phyloP scores from a whole-genome alignment of 148 eudicot genomes.

The Rhododendron kiyosumense region DNA sequence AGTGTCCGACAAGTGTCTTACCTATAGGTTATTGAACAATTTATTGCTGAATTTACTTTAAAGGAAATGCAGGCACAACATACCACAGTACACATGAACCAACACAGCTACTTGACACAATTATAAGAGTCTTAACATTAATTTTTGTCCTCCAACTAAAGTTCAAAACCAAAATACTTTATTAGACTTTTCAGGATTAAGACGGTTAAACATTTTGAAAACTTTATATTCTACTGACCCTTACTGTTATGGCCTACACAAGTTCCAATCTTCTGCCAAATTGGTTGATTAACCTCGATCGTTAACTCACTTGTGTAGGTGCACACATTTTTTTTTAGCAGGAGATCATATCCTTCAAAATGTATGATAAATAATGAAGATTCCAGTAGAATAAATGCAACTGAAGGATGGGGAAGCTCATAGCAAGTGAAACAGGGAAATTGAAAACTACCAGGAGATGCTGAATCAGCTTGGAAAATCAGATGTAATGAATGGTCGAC shows the following conservation, averaged over 20 bases:
- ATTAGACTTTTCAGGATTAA: neutral
- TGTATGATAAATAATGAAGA: neutral
- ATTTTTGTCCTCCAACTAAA: neutral
- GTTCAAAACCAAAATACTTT: neutral
- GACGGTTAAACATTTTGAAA: neutral
- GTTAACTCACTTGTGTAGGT: neutral
- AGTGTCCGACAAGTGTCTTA: neutral
- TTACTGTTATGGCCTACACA: neutral
- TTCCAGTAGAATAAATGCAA: neutral
- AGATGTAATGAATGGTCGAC: slow-evolving; percentile 84
- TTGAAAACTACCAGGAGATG: slow-evolving; percentile 48
- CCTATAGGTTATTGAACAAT: neutral
- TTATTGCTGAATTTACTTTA: neutral
- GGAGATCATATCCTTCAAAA: neutral
- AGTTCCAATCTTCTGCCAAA: neutral
- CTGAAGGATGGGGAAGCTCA: neutral
- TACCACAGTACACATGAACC: neutral
- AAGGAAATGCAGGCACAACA: neutral
- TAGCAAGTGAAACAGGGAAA: neutral
- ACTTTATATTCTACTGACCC: neutral
- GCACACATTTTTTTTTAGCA: neutral
- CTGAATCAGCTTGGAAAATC: slow-evolving; percentile 70
- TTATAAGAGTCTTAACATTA: neutral
- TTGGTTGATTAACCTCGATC: neutral
- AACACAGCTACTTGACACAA: neutral